Base-by-base conservation (phyloP, 164 flowering plant genomes). In the Magnolia changhungtana region DNA sequence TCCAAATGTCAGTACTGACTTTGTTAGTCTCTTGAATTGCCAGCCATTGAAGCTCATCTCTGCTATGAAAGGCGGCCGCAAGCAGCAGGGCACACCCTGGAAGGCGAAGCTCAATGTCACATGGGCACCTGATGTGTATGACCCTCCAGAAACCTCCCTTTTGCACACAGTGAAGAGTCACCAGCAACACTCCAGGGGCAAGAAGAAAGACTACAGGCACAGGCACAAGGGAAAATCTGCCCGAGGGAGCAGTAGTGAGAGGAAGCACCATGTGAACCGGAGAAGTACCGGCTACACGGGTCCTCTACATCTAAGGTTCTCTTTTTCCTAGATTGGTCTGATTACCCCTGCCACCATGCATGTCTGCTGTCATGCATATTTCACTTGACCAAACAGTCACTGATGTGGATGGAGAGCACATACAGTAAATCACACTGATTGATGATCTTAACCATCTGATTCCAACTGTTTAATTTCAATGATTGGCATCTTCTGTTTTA, bases 111-210 rank as follows among this genome's bases (percentile, higher is more conserved):
- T 90, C 71, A 75, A 76, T 3, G 96, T 95, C 68, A 79, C 82
- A 7, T 95, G 98, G 98, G 92, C 97, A 6, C 86, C 92, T 16
- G 98, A 92, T 79, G 98, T 94, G 67, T 87, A 90, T 77, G 98
- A 95, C 79, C 98, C 98, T 52, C 81, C 82, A 67, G 86, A 88
- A 1, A 89, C 89, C 27, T 74, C 88, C 2, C n/a, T 87, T 1
- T 88, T 90, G 1, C 96, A 88, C 65, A 69, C 86, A 0, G 87
- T 84, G 50, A 88, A 71, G 72, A 77, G 81, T 77, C 80, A 83
- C 78, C 78, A 75, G 74, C 84, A 81, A 73, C 81, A 72, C 69
- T 67, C 83, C 27, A 82, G 67, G 71, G 37, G 64, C 77, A 90
- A 87, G 86, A 92, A 84, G 78, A 84, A 80, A 51, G 88, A 88